phyloP scores from a whole-genome alignment of 2,329 filamentous ascomycete species.

The Ophiocordyceps camponoti-rufipedis region DNA sequence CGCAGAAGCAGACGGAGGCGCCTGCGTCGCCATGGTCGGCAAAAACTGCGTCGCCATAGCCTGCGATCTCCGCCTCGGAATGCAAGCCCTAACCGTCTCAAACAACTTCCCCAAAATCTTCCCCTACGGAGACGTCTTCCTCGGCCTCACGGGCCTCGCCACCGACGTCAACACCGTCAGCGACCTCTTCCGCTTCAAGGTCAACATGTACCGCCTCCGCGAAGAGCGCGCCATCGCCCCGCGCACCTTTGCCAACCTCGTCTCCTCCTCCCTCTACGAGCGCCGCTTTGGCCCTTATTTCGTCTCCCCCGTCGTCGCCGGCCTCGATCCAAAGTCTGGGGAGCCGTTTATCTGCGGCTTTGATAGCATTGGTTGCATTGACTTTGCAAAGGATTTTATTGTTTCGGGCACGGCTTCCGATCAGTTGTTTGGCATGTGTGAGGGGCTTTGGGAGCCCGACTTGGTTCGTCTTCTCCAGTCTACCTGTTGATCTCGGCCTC shows the following conservation, averaged over 20 bases:
- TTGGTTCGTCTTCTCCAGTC: constrained; percentile 42
- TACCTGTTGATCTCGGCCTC: background rate
- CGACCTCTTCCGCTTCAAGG: constrained; percentile 98
- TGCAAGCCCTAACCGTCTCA: constrained; percentile 90
- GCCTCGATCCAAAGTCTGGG: constrained; percentile 82
- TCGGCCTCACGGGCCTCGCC: constrained; percentile 87
- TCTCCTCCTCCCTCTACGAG: constrained; percentile 84
- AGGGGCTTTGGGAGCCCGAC: constrained; percentile 94
- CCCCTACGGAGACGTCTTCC: constrained; percentile 86
- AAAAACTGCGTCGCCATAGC: constrained; percentile 99
- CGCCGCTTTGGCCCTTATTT: constrained; percentile 92
- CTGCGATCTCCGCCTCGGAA: constrained; percentile 92
- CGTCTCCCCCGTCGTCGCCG: constrained; percentile 83
- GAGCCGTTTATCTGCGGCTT: constrained; percentile 98
- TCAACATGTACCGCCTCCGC: constrained; percentile 98
- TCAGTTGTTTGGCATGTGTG: constrained; percentile 97
- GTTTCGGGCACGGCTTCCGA: constrained; percentile 91
- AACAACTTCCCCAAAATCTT: constrained; percentile 99
- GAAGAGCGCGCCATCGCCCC: constrained; percentile 95
- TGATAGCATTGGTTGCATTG: constrained; percentile 97
- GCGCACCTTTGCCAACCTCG: constrained; percentile 89
- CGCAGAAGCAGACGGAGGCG: constrained; percentile 52
- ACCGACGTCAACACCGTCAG: constrained; percentile 90
- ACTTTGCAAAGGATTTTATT: constrained; percentile 99
- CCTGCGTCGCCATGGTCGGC: constrained; percentile 96